Percentiles rank a stretch among this genome's conserved stretches.
These are phyloP conservation scores for Polysphondylium violaceum DNA, from an alignment of 78 protist species.

Conservation along the genomic window DNA sequence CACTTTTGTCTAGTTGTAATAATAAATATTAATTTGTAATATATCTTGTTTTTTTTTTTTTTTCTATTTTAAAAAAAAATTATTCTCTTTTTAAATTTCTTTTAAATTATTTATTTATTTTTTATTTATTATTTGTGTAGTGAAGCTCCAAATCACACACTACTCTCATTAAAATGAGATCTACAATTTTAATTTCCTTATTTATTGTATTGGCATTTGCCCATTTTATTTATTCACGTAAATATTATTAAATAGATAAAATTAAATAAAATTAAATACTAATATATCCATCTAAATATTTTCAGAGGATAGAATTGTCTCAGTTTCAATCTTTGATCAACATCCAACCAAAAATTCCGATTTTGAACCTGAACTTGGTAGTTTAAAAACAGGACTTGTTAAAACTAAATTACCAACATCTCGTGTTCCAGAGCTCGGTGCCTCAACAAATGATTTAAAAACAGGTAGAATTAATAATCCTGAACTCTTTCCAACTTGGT, in stretches of 20 bases:
- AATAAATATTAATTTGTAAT: too few species aligned
- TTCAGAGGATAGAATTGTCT: not conserved
- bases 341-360: not conserved
- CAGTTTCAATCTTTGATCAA: constrained; percentile 24
- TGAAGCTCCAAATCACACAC: too few species aligned
- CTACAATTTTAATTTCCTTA: too few species aligned
- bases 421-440: not conserved
- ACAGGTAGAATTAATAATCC: not conserved
- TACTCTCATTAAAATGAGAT: too few species aligned
- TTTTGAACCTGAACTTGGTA: constrained; percentile 25
- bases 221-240: not conserved
- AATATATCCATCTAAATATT: too few species aligned
- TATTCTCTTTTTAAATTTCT: too few species aligned
- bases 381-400: constrained; percentile 25
- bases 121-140: too few species aligned
- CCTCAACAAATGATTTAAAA: not conserved
- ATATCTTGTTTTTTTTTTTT: not conserved
- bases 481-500: not conserved
- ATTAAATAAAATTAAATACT: too few species aligned
- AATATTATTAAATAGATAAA: too few species aligned
- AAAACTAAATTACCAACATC: not conserved
- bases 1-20: too few species aligned
- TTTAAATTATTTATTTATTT: too few species aligned
- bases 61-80: not conserved
- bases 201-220: not conserved